These are phyloP conservation scores for Kluyveromyces aestuarii DNA, from an alignment of 805 yeast species.

Conservation along the genomic window DNA sequence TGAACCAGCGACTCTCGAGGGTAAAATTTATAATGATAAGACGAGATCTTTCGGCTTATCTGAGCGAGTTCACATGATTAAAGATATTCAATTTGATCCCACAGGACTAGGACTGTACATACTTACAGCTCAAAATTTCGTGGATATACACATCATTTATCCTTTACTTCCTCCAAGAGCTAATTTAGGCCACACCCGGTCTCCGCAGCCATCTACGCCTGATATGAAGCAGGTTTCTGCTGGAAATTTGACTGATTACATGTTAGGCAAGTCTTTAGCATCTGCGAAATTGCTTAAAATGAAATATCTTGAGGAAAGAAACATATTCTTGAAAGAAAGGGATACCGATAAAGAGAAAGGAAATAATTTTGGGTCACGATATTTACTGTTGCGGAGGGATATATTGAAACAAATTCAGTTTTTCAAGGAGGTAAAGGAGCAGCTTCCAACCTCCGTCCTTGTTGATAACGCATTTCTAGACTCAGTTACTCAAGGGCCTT, in stretches of 20 bases:
- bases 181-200: conserved; percentile 22
- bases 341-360: background rate
- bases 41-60: conserved; percentile 15
- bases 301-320: background rate
- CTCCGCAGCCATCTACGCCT: conserved; percentile 2
- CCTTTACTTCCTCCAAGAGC: conserved; percentile 53
- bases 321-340: background rate
- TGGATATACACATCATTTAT: conserved; percentile 47
- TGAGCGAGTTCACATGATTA: conserved; percentile 14
- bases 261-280: conserved; percentile 21
- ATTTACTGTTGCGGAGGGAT: conserved; percentile 1
- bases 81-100: conserved; percentile 16
- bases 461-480: conserved; percentile 4
- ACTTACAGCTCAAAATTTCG: conserved; percentile 39
- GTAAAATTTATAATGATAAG: conserved; percentile 4
- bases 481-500: conserved; percentile 42
- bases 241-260: conserved; percentile 19
- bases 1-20: background rate
- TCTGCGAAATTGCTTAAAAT: background rate
- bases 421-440: conserved; percentile 26
- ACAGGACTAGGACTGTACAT: conserved; percentile 48
- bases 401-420: conserved; percentile 32
- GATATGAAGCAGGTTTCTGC: conserved; percentile 28
- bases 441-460: conserved; percentile 10
- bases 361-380: background rate